Percentiles rank a stretch among this genome's conserved stretches.
These are phyloP conservation scores for Aspergillus texensis DNA, from an alignment of 2,329 filamentous ascomycete genomes.

Conservation along the genomic window DNA sequence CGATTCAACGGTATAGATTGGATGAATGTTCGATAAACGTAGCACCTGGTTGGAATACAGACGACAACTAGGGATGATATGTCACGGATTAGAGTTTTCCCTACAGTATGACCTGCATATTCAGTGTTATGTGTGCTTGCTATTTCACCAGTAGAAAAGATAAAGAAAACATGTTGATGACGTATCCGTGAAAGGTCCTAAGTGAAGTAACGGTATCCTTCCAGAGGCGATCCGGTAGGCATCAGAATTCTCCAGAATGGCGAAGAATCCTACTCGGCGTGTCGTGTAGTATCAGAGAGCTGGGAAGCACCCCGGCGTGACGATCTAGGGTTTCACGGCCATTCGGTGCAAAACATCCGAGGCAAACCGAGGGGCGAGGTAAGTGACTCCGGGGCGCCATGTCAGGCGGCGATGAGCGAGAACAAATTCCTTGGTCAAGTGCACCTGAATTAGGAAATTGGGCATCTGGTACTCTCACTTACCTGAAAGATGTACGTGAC, in stretches of 20 bases:
- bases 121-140: not conserved
- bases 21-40: not conserved
- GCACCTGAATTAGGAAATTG: not conserved
- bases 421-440: not conserved
- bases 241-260: not conserved
- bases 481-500: not conserved
- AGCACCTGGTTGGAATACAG: not conserved
- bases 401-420: not conserved
- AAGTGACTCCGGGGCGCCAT: not conserved
- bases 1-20: not conserved
- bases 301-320: not conserved
- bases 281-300: not conserved
- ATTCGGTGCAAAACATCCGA: not conserved
- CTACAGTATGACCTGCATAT: not conserved
- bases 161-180: no score
- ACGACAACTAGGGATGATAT: not conserved
- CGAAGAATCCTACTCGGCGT: not conserved
- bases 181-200: not conserved
- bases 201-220: not conserved
- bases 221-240: not conserved
- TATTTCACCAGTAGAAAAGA: not conserved
- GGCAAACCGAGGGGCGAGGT: constrained; percentile 3
- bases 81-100: not conserved
- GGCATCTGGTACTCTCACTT: not conserved
- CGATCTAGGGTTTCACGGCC: not conserved